A percentile compares a stretch with the other conserved stretches of the same genome.
These are phyloP conservation scores for Pythium sp. DNA, from an alignment of 352 stramenopile genomes.

Conservation along the genomic window DNA sequence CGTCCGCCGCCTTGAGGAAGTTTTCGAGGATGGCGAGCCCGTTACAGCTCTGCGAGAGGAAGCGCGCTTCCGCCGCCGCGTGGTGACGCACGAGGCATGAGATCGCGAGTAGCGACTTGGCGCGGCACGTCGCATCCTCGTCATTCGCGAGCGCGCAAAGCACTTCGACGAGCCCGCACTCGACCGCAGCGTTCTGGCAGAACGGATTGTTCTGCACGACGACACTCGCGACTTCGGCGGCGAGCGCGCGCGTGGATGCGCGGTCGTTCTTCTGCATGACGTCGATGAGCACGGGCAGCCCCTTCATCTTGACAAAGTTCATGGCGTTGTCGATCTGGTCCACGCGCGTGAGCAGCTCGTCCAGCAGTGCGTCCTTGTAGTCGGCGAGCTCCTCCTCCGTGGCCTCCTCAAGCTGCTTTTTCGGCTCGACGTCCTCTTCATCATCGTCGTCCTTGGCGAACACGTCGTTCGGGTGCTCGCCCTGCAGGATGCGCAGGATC, in stretches of 20 bases:
- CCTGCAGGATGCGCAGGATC: conserved; percentile 78
- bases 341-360: conserved; percentile 79
- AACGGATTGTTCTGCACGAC: conserved; percentile 88
- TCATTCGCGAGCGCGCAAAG: conserved; percentile 55
- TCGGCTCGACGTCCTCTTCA: conserved; percentile 23
- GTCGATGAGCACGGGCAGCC: conserved; percentile 50
- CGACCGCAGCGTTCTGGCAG: conserved; percentile 69
- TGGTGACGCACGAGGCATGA: conserved; percentile 82
- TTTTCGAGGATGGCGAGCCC: conserved; percentile 52
- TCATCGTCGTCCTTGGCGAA: conserved; percentile 44
- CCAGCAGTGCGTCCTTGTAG: conserved; percentile 80
- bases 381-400: conserved; percentile 64
- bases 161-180: conserved; percentile 60
- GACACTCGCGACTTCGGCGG: conserved; percentile 75
- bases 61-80: conserved; percentile 51
- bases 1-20: conserved; percentile 41
- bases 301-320: conserved; percentile 87
- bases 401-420: conserved; percentile 33
- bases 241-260: conserved; percentile 52
- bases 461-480: conserved; percentile 70
- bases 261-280: conserved; percentile 63
- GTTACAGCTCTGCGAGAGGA: conserved; percentile 54
- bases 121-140: conserved; percentile 58
- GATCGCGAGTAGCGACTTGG: conserved; percentile 79
- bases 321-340: conserved; percentile 88